Evolutionary conservation across 179 eudicot species (phyloP).

Genomic region (Silene vulgaris): DNA sequence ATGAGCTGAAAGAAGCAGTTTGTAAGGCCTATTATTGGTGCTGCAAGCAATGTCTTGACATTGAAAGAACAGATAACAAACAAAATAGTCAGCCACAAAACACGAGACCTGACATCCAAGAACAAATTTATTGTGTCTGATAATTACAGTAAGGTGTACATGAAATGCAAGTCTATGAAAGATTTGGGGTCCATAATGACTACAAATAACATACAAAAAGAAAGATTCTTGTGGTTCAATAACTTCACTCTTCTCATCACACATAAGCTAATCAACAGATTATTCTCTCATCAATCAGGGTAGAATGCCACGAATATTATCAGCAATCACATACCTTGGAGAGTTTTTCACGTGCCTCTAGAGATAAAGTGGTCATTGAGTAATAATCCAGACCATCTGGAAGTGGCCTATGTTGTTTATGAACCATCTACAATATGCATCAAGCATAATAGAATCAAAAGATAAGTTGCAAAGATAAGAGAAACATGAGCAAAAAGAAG

Average conservation of each 20-base stretch:
- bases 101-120: not conserved
- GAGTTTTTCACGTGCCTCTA: constrained; percentile 90
- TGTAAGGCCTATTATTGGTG: not conserved
- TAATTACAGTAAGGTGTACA: not conserved
- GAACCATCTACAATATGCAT: constrained; percentile 62
- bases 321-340: constrained; percentile 55
- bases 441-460: constrained; percentile 15
- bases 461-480: not conserved
- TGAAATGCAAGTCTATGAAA: not conserved
- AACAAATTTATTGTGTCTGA: not conserved
- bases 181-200: not conserved
- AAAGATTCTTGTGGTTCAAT: too few relatives aligned
- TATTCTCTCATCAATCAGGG: not conserved
- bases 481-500: constrained; percentile 11
- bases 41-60: not conserved
- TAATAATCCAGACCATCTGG: constrained; percentile 80
- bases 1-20: not conserved
- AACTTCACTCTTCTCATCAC: constrained; percentile 5
- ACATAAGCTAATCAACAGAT: not conserved
- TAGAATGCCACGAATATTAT: constrained; percentile 16
- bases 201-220: not conserved
- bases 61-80: not conserved
- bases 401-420: constrained; percentile 75
- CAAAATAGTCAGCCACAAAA: not conserved
- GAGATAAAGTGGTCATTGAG: constrained; percentile 71